Conservation (phyloP, 169 alveolate genomes). For the Amoebophrya sp. region DNA sequence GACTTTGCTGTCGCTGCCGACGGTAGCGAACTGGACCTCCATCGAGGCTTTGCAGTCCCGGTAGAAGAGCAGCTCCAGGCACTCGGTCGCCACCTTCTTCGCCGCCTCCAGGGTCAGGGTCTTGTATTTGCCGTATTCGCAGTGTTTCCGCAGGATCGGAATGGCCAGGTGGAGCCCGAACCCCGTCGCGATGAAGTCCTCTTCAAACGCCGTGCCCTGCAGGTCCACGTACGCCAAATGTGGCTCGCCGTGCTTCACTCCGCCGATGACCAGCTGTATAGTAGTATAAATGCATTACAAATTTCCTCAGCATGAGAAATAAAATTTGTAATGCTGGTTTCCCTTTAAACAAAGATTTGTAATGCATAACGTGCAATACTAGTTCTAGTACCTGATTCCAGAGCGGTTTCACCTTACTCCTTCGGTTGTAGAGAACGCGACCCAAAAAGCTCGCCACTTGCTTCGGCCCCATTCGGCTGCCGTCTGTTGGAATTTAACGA, state of each 20-base stretch:
- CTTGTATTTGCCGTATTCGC: neutral
- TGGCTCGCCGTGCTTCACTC: neutral
- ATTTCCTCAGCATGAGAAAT: too few species aligned
- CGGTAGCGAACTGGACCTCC: neutral
- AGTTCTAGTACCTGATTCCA: constrained; percentile 24
- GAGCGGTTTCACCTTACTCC: neutral
- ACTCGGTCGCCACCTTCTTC: neutral
- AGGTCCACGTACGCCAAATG: neutral
- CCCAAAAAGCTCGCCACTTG: neutral
- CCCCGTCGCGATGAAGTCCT: neutral
- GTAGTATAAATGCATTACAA: too few species aligned
- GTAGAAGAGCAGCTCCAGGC: neutral
- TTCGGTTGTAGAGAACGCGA: neutral
- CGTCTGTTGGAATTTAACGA: neutral
- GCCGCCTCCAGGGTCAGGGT: neutral
- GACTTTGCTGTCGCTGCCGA: neutral
- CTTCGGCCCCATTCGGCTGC: constrained; percentile 1
- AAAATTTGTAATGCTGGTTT: too few species aligned
- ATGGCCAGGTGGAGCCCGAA: neutral
- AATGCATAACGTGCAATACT: too few species aligned
- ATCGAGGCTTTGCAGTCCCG: neutral
- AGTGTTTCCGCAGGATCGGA: neutral
- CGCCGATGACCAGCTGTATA: constrained; percentile 18
- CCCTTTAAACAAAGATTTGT: too few species aligned
- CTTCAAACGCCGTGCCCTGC: neutral